These are phyloP conservation scores for Oleoguttula mirabilis DNA, from an alignment of 495 filamentous ascomycete species.

Conservation along the genomic window DNA sequence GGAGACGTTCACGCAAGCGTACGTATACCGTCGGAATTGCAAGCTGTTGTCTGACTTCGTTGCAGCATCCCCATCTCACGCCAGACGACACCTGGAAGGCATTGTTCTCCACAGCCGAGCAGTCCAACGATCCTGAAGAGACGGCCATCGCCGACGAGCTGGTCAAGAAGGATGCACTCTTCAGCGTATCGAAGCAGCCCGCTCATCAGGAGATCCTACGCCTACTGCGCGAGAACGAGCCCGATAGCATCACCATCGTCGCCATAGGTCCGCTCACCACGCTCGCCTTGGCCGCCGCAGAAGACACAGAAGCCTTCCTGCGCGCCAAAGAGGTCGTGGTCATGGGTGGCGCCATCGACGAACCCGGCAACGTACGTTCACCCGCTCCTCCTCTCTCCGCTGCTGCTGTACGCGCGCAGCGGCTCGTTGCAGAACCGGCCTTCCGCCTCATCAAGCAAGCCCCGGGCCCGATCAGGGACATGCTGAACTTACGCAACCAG, in stretches of 20 bases:
- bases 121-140: slow-evolving; percentile 29
- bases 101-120: slow-evolving; percentile 52
- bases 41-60: not conserved
- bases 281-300: slow-evolving; percentile 71
- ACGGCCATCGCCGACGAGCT: slow-evolving; percentile 29
- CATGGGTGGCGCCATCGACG: slow-evolving; percentile 86
- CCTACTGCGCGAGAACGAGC: slow-evolving; percentile 62
- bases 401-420: not conserved
- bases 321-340: slow-evolving; percentile 80
- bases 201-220: slow-evolving; percentile 79
- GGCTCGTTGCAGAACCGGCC: slow-evolving; percentile 11
- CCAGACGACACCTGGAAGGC: slow-evolving; percentile 74
- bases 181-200: slow-evolving; percentile 56
- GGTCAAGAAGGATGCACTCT: slow-evolving; percentile 34
- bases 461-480: slow-evolving; percentile 19
- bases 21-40: slow-evolving; percentile 23
- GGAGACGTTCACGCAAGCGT: slow-evolving; percentile 79
- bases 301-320: slow-evolving; percentile 77
- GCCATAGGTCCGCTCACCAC: slow-evolving; percentile 87
- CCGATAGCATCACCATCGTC: slow-evolving; percentile 76
- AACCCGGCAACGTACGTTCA: slow-evolving; percentile 57
- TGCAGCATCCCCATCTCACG: slow-evolving; percentile 50
- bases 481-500: slow-evolving; percentile 29
- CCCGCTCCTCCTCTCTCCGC: slow-evolving; percentile 7
- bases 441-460: slow-evolving; percentile 27